Evolutionary conservation across 805 yeast species (phyloP).

Genomic region (Pichia rugopelliculosa): DNA sequence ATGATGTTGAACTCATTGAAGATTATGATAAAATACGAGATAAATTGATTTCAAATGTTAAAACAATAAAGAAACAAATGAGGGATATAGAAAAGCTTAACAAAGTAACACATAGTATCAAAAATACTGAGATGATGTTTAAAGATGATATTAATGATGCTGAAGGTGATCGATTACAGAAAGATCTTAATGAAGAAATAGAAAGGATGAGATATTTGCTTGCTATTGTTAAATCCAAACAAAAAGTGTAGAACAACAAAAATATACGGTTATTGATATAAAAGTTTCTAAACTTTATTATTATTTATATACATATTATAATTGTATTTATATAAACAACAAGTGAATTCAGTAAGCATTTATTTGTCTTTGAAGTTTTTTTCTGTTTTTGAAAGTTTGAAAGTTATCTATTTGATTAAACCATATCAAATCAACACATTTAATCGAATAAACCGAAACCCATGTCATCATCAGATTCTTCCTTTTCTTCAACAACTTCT

Average conservation of each 20-base stretch:
- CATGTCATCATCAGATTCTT: slow-evolving; percentile 66
- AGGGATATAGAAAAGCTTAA: slow-evolving; percentile 10
- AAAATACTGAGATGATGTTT: slow-evolving; percentile 6
- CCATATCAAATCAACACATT: slow-evolving; percentile 4
- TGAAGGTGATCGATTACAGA: not conserved
- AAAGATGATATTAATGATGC: not conserved
- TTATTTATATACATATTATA: not conserved
- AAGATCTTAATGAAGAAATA: slow-evolving; percentile 6
- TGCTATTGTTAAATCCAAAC: not conserved
- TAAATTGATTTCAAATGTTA: not conserved
- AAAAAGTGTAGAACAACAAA: not conserved
- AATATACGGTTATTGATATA: not conserved
- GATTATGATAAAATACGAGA: slow-evolving; percentile 19
- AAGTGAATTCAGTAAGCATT: not conserved
- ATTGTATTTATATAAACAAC: not conserved
- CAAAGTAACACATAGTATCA: slow-evolving; percentile 11
- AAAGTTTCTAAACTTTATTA: not conserved
- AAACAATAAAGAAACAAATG: slow-evolving; percentile 13
- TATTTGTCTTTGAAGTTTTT: not conserved
- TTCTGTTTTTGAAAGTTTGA: not conserved
- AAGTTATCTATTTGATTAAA: not conserved
- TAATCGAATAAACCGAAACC: slow-evolving; percentile 47
- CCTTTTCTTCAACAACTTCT: slow-evolving; percentile 56
- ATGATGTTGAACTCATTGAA: slow-evolving; percentile 18
- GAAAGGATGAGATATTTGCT: slow-evolving; percentile 13